Percentiles rank a stretch among this genome's conserved stretches.
These are phyloP conservation scores for Anisodus tanguticus DNA, from an alignment of 257 asterid genomes.

Conservation along the genomic window DNA sequence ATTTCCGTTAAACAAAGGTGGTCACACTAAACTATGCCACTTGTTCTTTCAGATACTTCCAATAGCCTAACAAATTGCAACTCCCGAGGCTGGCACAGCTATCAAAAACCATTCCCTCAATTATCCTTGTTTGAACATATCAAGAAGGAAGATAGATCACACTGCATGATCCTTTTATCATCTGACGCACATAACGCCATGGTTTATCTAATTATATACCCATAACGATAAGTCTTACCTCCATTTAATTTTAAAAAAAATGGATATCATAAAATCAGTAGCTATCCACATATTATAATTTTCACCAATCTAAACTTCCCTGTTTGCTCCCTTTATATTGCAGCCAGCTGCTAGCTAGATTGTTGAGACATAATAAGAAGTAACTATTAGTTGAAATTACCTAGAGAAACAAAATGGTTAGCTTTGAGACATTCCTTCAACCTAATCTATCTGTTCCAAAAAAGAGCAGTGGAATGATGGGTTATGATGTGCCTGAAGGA, in stretches of 20 bases:
- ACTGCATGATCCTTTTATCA: constrained; percentile 32
- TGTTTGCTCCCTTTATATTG: not conserved
- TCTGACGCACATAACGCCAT: constrained; percentile 54
- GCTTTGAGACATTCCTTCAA: constrained; percentile 55
- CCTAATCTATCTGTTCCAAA: constrained; percentile 35
- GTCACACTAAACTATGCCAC: not conserved
- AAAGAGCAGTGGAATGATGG: constrained; percentile 34
- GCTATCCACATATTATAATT: constrained; percentile 40
- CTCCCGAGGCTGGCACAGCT: constrained; percentile 54
- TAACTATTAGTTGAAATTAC: not conserved
- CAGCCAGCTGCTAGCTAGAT: not conserved
- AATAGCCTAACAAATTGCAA: constrained; percentile 22
- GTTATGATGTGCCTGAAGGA: constrained; percentile 84
- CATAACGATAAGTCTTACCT: constrained; percentile 20
- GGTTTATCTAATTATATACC: constrained; percentile 37
- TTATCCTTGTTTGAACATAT: constrained; percentile 33
- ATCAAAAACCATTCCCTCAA: constrained; percentile 30
- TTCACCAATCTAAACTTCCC: not conserved
- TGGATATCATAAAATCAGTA: constrained; percentile 27
- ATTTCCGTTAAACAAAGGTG: not conserved
- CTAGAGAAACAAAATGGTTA: constrained; percentile 49
- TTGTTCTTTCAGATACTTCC: not conserved
- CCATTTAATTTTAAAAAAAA: not conserved
- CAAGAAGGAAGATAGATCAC: not conserved
- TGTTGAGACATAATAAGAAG: not conserved